A percentile compares a stretch with the other conserved stretches of the same genome.
Evolutionary conservation across 2,329 filamentous ascomycete species (phyloP).

Genomic region (Meredithiella fracta): DNA sequence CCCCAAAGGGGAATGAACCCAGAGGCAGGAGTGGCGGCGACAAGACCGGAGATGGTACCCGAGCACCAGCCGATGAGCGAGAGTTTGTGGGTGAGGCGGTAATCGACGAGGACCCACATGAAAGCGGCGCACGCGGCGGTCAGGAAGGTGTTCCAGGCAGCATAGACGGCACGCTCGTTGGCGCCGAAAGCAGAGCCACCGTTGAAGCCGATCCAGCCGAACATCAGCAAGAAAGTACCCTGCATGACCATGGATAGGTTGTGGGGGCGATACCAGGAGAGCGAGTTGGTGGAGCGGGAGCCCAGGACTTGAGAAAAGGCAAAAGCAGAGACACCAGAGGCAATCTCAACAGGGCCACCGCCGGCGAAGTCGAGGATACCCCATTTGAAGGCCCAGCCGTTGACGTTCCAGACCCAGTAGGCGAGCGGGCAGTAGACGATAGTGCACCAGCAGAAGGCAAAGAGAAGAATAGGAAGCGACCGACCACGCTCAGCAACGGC

Average conservation of each 20-base stretch:
- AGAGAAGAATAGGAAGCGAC: constrained; percentile 84
- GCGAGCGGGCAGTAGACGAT: constrained; percentile 93
- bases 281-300: constrained; percentile 96
- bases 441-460: constrained; percentile 91
- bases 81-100: constrained; percentile 86
- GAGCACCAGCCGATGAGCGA: constrained; percentile 63
- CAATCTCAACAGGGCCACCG: constrained; percentile 93
- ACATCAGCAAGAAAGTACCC: constrained; percentile 91
- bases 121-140: constrained; percentile 84
- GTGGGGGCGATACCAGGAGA: constrained; percentile 98
- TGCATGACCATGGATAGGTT: constrained; percentile 96
- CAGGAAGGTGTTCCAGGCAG: constrained; percentile 94
- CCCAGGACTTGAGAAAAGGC: constrained; percentile 94
- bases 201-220: constrained; percentile 98
- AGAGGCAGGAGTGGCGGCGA: constrained; percentile 52
- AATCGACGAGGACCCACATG: constrained; percentile 92
- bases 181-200: constrained; percentile 87
- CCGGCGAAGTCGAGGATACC: constrained; percentile 94
- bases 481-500: constrained; percentile 88
- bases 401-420: constrained; percentile 91
- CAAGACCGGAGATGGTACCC: constrained; percentile 53
- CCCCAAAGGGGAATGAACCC: constrained; percentile 54
- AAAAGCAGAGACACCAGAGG: constrained; percentile 77
- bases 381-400: constrained; percentile 82
- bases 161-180: constrained; percentile 86